These are phyloP conservation scores for Trypanosoma theileri DNA, from an alignment of 208 protist species.

Conservation along the genomic window DNA sequence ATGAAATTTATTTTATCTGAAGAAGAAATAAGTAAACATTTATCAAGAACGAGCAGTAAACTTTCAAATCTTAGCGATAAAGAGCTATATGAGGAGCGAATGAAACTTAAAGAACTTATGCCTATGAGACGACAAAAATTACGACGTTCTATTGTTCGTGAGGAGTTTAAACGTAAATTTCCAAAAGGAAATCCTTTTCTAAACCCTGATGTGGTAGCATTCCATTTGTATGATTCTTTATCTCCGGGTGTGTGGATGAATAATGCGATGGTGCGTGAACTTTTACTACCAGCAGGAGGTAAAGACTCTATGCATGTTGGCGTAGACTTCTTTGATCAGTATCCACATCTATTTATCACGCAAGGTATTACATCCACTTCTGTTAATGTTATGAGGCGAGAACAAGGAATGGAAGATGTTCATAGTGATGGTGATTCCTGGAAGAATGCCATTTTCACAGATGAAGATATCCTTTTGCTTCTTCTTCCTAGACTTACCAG, in stretches of 20 bases:
- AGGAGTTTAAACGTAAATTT: constrained; percentile 35
- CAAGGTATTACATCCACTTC: constrained; percentile 28
- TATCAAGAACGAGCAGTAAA: not conserved
- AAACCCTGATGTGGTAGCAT: constrained; percentile 37
- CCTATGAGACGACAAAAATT: constrained; percentile 26
- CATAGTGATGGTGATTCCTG: constrained; percentile 17
- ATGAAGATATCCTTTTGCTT: constrained; percentile 29
- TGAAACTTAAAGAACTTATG: constrained; percentile 18
- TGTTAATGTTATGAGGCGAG: constrained; percentile 35
- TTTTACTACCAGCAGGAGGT: constrained; percentile 27
- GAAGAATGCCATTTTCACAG: constrained; percentile 10
- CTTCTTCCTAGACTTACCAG: constrained; percentile 13
- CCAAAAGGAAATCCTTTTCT: constrained; percentile 36
- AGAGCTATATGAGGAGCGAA: constrained; percentile 16
- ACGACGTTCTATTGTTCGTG: constrained; percentile 29
- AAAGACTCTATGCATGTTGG: constrained; percentile 36
- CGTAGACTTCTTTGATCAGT: constrained; percentile 37
- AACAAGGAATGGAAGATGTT: constrained; percentile 30
- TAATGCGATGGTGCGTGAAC: constrained; percentile 26
- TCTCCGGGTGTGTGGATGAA: constrained; percentile 23
- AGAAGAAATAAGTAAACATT: constrained; percentile 22
- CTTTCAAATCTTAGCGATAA: constrained; percentile 22
- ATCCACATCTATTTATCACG: constrained; percentile 36
- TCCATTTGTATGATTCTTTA: constrained; percentile 36
- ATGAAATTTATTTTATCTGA: constrained; percentile 28